Percentiles rank a stretch among this genome's conserved stretches.
These are phyloP conservation scores for Debaryomyces maramus DNA, from an alignment of 805 yeast genomes.

Conservation along the genomic window DNA sequence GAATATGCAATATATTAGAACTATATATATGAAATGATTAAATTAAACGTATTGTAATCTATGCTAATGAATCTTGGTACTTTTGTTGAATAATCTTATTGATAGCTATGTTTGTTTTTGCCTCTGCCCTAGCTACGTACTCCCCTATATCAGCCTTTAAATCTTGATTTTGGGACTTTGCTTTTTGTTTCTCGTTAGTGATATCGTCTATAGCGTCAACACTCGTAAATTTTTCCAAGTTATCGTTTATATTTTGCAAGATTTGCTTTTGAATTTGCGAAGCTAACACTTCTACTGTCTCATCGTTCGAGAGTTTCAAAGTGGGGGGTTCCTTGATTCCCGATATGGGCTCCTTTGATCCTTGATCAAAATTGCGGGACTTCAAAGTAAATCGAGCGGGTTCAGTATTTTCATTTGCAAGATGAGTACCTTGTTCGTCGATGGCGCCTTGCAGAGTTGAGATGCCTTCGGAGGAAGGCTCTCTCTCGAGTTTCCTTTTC, in stretches of 20 bases:
- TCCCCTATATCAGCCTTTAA: conserved; percentile 28
- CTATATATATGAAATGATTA: too few species aligned
- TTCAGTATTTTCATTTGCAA: background rate
- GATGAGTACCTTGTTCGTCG: background rate
- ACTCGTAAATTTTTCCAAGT: conserved; percentile 8
- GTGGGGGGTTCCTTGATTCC: background rate
- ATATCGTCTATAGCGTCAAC: background rate
- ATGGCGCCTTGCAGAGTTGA: background rate
- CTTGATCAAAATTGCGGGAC: background rate
- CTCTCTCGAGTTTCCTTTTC: conserved; percentile 1
- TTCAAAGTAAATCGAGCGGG: too few species aligned
- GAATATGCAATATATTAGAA: too few species aligned
- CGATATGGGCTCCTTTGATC: background rate
- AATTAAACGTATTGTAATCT: too few species aligned
- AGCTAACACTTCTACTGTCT: conserved; percentile 30
- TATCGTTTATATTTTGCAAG: conserved; percentile 14
- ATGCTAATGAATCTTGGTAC: conserved; percentile 14
- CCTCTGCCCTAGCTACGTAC: conserved; percentile 26
- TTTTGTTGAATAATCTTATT: conserved; percentile 26
- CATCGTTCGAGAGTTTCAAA: conserved; percentile 13
- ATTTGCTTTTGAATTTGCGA: conserved; percentile 23
- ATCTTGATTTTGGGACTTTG: conserved; percentile 26
- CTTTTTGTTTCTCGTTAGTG: background rate
- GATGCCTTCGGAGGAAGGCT: background rate
- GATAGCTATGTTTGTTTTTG: conserved; percentile 27